phyloP scores from a whole-genome alignment of 345 rosid species.

The Salix brachista region DNA sequence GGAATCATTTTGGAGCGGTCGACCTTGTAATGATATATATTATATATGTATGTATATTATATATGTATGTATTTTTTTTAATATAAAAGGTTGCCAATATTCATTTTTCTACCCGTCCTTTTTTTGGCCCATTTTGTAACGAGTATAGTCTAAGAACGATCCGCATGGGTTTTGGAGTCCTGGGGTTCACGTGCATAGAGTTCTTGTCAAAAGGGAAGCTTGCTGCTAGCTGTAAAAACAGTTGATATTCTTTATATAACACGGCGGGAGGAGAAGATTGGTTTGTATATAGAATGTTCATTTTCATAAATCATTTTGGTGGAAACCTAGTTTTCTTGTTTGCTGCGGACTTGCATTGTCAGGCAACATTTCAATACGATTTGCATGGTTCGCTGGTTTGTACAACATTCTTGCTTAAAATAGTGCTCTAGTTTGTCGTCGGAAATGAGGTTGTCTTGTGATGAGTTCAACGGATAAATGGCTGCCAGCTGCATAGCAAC shows the following conservation, averaged over 20 bases:
- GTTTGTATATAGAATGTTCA: background rate
- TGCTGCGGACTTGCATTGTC: background rate
- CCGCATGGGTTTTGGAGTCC: background rate
- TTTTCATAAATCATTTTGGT: background rate
- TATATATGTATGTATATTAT: too few species aligned
- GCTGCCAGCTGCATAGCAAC: too few species aligned
- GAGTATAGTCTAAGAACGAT: background rate
- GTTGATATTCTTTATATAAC: constrained; percentile 13
- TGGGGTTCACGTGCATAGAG: background rate
- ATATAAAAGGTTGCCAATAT: constrained; percentile 4
- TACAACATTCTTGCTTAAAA: too few species aligned
- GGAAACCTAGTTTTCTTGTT: background rate
- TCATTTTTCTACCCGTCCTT: background rate
- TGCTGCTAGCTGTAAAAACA: constrained; percentile 10
- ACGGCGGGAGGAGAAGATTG: background rate
- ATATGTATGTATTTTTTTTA: background rate
- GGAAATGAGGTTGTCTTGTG: too few species aligned
- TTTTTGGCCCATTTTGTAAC: constrained; percentile 14
- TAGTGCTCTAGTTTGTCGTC: too few species aligned
- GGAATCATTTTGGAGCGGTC: constrained; percentile 4
- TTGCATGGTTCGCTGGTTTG: too few species aligned
- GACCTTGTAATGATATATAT: constrained; percentile 13
- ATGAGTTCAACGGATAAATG: too few species aligned
- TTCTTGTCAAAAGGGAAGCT: background rate
- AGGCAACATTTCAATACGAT: too few species aligned